A percentile compares a stretch with the other conserved stretches of the same genome.
Conservation (phyloP, 2,329 filamentous ascomycete species). For the Calonectria naviculata region DNA sequence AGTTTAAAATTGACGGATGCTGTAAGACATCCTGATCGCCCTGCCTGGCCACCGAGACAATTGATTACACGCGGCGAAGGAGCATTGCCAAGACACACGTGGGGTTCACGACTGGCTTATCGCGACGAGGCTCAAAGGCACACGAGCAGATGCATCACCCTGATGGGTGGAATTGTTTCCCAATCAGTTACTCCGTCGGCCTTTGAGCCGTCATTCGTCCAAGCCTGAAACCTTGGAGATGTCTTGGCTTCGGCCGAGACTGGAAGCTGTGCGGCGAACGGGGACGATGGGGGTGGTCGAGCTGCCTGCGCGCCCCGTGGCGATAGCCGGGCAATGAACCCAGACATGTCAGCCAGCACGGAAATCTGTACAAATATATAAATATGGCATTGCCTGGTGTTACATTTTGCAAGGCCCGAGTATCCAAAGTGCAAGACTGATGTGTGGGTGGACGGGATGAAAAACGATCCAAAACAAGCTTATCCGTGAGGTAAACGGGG, state of each 20-base stretch:
- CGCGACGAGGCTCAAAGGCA: slow-evolving; percentile 10
- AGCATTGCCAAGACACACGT: slow-evolving; percentile 41
- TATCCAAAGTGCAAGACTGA: background rate
- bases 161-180: slow-evolving; percentile 12
- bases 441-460: background rate
- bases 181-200: background rate
- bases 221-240: background rate
- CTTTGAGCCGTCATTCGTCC: background rate
- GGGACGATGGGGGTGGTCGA: background rate
- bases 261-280: background rate
- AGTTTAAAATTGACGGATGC: background rate
- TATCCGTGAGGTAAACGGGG: slow-evolving; percentile 2
- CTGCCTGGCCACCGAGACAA: background rate
- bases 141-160: slow-evolving; percentile 1
- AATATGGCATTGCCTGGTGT: background rate
- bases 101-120: slow-evolving; percentile 39
- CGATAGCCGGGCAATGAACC: background rate
- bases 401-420: background rate
- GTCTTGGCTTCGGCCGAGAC: background rate
- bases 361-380: background rate
- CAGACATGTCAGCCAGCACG: too few relatives aligned
- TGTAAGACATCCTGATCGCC: background rate
- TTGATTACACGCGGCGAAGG: background rate
- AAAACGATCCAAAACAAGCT: background rate
- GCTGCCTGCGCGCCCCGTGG: background rate